A percentile compares a stretch with the other conserved stretches of the same genome.
Conservation (phyloP, 805 yeast genomes). For the Saccharomycopsis oosterbeekiorum region DNA sequence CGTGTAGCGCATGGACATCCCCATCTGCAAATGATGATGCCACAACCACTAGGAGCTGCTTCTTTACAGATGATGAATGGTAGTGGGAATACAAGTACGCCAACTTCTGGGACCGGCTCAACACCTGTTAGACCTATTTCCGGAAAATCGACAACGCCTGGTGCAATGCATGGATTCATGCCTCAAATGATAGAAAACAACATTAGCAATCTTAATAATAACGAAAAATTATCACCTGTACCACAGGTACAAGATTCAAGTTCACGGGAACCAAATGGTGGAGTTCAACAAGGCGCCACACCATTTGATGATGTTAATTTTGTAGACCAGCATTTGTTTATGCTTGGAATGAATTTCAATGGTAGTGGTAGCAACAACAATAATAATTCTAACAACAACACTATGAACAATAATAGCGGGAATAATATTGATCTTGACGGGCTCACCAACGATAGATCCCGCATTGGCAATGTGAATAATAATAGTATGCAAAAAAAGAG, state of each 20-base stretch:
- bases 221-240: neutral
- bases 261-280: neutral
- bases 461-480: neutral
- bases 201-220: neutral
- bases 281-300: neutral
- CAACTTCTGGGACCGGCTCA: neutral
- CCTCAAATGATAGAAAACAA: neutral
- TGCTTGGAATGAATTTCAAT: constrained; percentile 1
- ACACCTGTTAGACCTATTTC: neutral
- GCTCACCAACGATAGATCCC: neutral
- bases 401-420: neutral
- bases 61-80: neutral
- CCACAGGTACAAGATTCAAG: neutral
- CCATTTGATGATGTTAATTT: neutral
- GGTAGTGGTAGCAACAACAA: neutral
- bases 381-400: neutral
- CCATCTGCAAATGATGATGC: constrained; percentile 6
- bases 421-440: neutral
- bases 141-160: neutral
- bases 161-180: neutral
- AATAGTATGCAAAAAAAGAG: neutral
- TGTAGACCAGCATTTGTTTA: neutral
- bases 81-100: neutral
- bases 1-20: neutral
- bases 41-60: neutral